Evolutionary conservation across 2,329 filamentous ascomycete species (phyloP).

Genomic region (Immersiporthe knoxdaviesiana): DNA sequence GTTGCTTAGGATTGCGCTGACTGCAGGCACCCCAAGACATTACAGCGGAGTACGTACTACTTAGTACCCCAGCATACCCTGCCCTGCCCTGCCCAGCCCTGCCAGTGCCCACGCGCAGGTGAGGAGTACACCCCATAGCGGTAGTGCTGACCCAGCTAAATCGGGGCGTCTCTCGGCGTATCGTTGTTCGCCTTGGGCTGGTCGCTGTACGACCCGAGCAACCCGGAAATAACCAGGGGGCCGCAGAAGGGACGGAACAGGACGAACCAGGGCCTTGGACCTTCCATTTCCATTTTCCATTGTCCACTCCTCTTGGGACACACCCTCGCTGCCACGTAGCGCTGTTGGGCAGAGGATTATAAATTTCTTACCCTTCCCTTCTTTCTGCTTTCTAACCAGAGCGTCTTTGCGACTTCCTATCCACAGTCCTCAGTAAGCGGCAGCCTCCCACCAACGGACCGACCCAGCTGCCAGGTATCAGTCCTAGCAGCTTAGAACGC

Average conservation of each 20-base stretch:
- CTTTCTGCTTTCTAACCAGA: background rate
- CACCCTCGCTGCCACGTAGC: background rate
- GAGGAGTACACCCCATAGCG: background rate
- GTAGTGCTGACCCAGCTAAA: slow-evolving; percentile 7
- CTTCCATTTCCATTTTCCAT: background rate
- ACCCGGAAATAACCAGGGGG: slow-evolving; percentile 2
- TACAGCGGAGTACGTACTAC: background rate
- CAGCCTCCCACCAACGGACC: too few relatives aligned
- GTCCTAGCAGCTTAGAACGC: background rate
- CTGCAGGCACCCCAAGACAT: slow-evolving; percentile 6
- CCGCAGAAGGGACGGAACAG: background rate
- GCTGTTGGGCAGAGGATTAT: background rate
- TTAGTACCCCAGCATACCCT: background rate
- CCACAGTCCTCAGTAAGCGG: background rate
- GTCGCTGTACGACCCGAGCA: background rate
- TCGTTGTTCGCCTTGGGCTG: background rate
- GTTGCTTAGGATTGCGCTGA: slow-evolving; percentile 3
- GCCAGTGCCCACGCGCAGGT: background rate
- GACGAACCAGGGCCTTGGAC: background rate
- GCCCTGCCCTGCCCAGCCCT: too few relatives aligned
- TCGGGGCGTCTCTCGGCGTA: background rate
- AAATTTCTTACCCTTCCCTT: background rate
- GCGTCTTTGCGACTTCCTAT: background rate
- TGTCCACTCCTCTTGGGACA: too few relatives aligned
- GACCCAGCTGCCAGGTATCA: too few relatives aligned